These are phyloP conservation scores for Metarhizium album DNA, from an alignment of 2,329 filamentous ascomycete genomes.

Conservation along the genomic window DNA sequence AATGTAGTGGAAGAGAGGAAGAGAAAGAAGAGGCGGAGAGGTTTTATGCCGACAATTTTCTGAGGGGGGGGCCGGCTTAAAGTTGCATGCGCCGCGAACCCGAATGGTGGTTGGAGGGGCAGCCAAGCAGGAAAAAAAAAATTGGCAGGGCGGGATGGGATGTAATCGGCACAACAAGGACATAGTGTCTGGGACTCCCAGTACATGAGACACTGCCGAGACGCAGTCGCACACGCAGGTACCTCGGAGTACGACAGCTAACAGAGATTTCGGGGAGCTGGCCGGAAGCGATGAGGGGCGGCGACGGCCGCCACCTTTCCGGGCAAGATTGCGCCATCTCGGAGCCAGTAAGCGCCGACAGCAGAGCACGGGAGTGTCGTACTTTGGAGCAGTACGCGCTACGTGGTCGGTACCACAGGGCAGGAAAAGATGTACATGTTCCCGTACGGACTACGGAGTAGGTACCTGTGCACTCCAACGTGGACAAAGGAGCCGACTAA, in stretches of 20 bases:
- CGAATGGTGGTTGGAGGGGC: slow-evolving; percentile 6
- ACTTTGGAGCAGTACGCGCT: too few species aligned
- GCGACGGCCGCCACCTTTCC: not conserved
- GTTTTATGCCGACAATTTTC: slow-evolving; percentile 7
- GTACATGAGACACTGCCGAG: not conserved
- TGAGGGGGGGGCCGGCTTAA: not conserved
- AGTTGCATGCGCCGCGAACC: not conserved
- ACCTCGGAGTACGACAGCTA: slow-evolving; percentile 3
- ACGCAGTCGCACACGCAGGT: not conserved
- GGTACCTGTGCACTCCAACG: too few species aligned
- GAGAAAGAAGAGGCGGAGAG: slow-evolving; percentile 7
- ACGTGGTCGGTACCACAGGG: too few species aligned
- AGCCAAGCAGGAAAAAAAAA: slow-evolving; percentile 2
- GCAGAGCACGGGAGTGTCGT: too few species aligned
- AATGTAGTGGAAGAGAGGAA: slow-evolving; percentile 2
- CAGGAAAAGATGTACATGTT: too few species aligned
- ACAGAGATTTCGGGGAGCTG: not conserved
- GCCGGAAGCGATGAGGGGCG: slow-evolving; percentile 1
- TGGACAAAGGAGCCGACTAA: too few species aligned
- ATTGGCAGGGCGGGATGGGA: not conserved
- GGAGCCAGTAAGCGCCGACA: not conserved
- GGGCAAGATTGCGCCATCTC: slow-evolving; percentile 7
- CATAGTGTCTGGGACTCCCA: not conserved
- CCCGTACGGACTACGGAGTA: not conserved
- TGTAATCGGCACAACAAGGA: not conserved